Conservation (phyloP, 164 flowering plant species). For the Hamamelis virginiana region DNA sequence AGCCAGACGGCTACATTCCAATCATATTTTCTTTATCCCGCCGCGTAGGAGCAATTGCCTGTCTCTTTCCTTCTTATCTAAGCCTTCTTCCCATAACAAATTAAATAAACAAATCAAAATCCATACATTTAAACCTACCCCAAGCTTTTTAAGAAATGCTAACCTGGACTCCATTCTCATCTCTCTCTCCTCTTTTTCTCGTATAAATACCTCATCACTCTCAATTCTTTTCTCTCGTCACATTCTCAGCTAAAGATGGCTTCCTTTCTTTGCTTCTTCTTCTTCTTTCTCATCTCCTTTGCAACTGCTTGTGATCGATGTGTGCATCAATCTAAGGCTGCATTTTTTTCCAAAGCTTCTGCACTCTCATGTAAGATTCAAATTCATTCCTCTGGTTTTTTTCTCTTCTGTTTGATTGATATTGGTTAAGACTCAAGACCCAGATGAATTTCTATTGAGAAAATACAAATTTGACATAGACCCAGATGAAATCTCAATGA, state of each 20-base stretch:
- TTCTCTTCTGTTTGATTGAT: background rate
- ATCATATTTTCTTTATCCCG: background rate
- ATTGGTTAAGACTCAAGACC: constrained; percentile 2
- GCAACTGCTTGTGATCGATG: constrained; percentile 81
- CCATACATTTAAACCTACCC: no score
- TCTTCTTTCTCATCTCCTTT: constrained; percentile 41
- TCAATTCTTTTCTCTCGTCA: background rate
- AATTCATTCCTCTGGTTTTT: background rate
- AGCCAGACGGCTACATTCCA: no score
- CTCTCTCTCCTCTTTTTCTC: background rate
- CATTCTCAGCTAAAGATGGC: constrained; percentile 28
- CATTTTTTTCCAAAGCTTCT: constrained; percentile 50
- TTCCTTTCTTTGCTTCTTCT: constrained; percentile 30
- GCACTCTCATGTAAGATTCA: constrained; percentile 52
- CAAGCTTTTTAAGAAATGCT: constrained; percentile 8
- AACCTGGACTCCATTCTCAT: constrained; percentile 27
- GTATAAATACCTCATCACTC: constrained; percentile 11
- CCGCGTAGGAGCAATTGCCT: constrained; percentile 14
- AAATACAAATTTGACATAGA: constrained; percentile 7
- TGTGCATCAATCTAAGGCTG: constrained; percentile 61
- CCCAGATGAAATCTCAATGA: constrained; percentile 15
- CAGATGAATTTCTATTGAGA: background rate
- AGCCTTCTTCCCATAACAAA: background rate
- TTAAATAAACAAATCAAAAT: no score
- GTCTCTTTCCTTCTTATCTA: constrained; percentile 2